A percentile compares a stretch with the other conserved stretches of the same genome.
These are phyloP conservation scores for Rhododendron ferrugineum DNA, from an alignment of 148 eudicot species.

Conservation along the genomic window DNA sequence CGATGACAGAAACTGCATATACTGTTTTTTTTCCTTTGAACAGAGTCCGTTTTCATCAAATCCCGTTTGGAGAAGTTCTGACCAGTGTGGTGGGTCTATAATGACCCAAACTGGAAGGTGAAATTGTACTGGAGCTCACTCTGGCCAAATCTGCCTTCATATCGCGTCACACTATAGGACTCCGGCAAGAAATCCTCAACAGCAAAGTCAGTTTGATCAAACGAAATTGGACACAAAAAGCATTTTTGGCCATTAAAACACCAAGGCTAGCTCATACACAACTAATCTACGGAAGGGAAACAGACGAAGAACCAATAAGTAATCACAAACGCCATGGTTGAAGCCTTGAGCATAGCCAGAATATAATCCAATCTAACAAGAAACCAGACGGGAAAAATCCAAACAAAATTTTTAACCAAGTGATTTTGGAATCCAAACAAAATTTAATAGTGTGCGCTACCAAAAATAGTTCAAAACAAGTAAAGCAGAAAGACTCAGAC, in stretches of 20 bases:
- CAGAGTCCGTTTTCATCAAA: too few species aligned
- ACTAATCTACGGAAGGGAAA: neutral
- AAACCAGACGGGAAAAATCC: neutral
- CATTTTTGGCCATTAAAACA: neutral
- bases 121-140: neutral
- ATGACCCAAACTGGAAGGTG: neutral
- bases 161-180: neutral
- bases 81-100: neutral
- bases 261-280: neutral
- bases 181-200: neutral
- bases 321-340: neutral
- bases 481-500: neutral
- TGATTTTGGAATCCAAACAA: neutral
- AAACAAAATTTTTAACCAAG: neutral
- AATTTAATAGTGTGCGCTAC: neutral
- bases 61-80: neutral
- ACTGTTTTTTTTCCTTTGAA: too few species aligned
- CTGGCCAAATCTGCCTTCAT: neutral
- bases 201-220: neutral
- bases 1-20: neutral
- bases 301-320: neutral
- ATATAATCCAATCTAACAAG: neutral
- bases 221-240: neutral
- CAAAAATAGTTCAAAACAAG: slow-evolving; percentile 4
- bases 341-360: neutral